Percentiles rank a stretch among this genome's conserved stretches.
phyloP scores from a whole-genome alignment of 331 rosid species.

The Saraca asoca region DNA sequence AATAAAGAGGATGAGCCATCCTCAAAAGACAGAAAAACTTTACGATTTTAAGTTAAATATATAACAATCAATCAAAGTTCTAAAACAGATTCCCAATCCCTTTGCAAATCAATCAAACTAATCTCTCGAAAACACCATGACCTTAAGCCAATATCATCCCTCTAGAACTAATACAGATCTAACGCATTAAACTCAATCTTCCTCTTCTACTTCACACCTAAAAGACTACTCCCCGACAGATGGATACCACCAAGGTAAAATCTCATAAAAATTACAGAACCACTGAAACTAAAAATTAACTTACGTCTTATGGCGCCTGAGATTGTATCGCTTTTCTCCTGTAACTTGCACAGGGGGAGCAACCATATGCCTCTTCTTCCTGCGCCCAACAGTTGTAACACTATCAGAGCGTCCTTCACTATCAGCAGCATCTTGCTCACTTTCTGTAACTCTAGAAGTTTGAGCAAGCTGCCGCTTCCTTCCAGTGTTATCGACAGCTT shows the following conservation, averaged over 20 bases:
- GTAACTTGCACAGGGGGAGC: constrained; percentile 50
- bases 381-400: constrained; percentile 61
- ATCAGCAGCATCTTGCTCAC: constrained; percentile 62
- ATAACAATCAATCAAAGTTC: no score
- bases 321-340: constrained; percentile 74
- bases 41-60: no score
- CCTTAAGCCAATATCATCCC: no score
- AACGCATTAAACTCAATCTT: constrained; percentile 11
- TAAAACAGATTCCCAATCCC: no score
- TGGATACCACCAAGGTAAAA: constrained; percentile 10
- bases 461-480: constrained; percentile 59
- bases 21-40: no score
- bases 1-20: no score
- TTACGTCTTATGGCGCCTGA: constrained; percentile 80
- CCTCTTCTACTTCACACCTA: constrained; percentile 14
- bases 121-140: no score
- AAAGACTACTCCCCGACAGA: constrained; percentile 12
- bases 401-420: constrained; percentile 76
- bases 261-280: constrained; percentile 15
- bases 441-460: constrained; percentile 51
- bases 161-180: no score
- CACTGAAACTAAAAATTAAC: constrained; percentile 30
- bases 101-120: no score
- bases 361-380: constrained; percentile 62
- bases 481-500: constrained; percentile 40